Evolutionary conservation across 2,329 filamentous ascomycete species (phyloP), one percentile per base, ranked within the genome.

Genomic region (Bipolaris gigantea): DNA sequence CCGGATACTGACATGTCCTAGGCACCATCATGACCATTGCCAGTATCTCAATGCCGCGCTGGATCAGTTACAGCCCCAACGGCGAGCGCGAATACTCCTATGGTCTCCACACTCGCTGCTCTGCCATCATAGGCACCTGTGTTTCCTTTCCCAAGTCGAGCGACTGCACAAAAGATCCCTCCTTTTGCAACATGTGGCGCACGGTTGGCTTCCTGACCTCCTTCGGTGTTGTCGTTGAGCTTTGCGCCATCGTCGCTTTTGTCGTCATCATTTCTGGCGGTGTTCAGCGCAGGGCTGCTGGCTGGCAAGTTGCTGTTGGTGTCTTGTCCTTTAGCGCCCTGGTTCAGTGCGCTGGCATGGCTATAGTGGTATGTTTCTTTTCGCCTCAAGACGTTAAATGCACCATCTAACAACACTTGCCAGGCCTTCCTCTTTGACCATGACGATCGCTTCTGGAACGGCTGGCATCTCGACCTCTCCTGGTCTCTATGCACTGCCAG

Each of bases 161-260:
- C 52, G 86, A 90, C 71, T 93, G 90, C 75, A 77, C 79, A 50
- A 82, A 81, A 63, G 83, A 85, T 48, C 83, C 87, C 63, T 82
- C 85, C 67, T 97, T 97, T 77, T 97, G 94, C 80, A 89, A 86
- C 65, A 89, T 95, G 82, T 99, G 93, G 93, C 84, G 89, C 55
- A 90, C 86, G 23, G 86, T 91, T 33, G 92, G 90, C 21, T 97
- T 97, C 76, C 76, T 96, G 60, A 91, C 96, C 78, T 89, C 87
- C 48, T 89, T 97, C 65, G 84, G 89, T 7, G 84, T 91, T 34
- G 86, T 96, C n/a, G 73, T 94, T 35, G 88, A 96, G 74, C 83
- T 94, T 36, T 90, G 89, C 50, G 86, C 86, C 6, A 76, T 96
- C n/a, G 86, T 96, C 25, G 85, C 87, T 16, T 96, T 93, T 74